Percentiles rank a stretch among this genome's conserved stretches.
Conservation (phyloP, 1,284 basidiomycete genomes). For the Bjerkandera adusta region DNA sequence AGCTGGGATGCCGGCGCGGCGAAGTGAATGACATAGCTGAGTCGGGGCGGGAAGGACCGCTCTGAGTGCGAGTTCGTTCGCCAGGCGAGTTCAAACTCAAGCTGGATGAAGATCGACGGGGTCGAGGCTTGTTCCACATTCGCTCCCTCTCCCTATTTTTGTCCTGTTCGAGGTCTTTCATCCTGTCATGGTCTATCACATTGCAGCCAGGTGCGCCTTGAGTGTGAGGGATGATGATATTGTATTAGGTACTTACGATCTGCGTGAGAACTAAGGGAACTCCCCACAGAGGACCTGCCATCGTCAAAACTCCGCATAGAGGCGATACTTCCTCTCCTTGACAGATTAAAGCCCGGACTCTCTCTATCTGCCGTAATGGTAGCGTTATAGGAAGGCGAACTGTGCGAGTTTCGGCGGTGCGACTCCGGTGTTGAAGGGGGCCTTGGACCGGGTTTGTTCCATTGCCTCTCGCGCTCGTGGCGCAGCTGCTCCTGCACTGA, state of each 20-base stretch:
- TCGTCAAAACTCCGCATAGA: slow-evolving; percentile 38
- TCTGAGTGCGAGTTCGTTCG: slow-evolving; percentile 26
- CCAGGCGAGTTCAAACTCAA: slow-evolving; percentile 22
- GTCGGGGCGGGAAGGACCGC: slow-evolving; percentile 26
- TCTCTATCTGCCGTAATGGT: slow-evolving; percentile 17
- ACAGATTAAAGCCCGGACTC: slow-evolving; percentile 21
- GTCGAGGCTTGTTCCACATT: slow-evolving; percentile 53
- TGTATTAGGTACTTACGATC: slow-evolving; percentile 47
- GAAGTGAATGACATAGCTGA: slow-evolving; percentile 24
- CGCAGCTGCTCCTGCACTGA: slow-evolving; percentile 12
- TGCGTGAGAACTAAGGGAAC: slow-evolving; percentile 43
- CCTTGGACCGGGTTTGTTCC: slow-evolving; percentile 16
- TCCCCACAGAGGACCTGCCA: slow-evolving; percentile 37
- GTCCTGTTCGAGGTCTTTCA: slow-evolving; percentile 40
- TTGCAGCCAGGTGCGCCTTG: background rate
- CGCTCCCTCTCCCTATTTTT: slow-evolving; percentile 45
- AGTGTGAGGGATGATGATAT: background rate
- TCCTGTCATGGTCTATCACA: slow-evolving; percentile 39
- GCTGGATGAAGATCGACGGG: slow-evolving; percentile 27
- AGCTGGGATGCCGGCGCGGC: slow-evolving; percentile 19
- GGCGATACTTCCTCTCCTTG: slow-evolving; percentile 33
- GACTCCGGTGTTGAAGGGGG: slow-evolving; percentile 14
- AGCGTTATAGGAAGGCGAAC: slow-evolving; percentile 15
- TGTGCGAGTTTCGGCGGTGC: slow-evolving; percentile 17
- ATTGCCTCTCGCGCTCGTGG: slow-evolving; percentile 17